phyloP scores from a whole-genome alignment of 495 filamentous ascomycete genomes.

The Podospora pseudocomata region DNA sequence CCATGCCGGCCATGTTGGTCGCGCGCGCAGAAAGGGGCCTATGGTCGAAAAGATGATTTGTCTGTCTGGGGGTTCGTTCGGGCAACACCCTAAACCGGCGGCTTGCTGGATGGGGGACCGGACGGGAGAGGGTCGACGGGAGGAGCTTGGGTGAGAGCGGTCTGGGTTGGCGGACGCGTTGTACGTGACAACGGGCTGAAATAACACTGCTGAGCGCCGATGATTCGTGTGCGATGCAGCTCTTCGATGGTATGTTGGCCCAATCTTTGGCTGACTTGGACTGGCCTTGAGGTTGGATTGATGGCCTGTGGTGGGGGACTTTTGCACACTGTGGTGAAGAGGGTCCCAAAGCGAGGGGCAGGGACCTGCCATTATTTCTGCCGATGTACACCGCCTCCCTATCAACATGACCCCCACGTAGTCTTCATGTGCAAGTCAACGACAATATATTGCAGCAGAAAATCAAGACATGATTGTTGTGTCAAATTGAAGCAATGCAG shows the following conservation, averaged over 20 bases:
- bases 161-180: background rate
- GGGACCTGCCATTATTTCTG: background rate
- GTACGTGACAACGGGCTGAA: background rate
- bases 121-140: background rate
- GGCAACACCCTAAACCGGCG: background rate
- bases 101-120: background rate
- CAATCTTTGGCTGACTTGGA: background rate
- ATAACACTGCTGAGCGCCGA: background rate
- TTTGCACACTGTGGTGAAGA: background rate
- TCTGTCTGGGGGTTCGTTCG: background rate
- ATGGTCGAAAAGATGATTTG: background rate
- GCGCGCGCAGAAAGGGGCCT: background rate
- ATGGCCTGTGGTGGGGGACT: background rate
- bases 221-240: background rate
- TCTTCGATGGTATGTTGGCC: background rate
- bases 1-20: conserved; percentile 52
- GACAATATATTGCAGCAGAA: background rate
- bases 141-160: background rate
- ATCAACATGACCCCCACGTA: background rate
- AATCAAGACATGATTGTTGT: too few relatives aligned
- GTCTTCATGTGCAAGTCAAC: background rate
- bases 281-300: background rate
- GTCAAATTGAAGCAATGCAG: background rate
- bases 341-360: background rate
- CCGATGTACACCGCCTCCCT: background rate